Conservation (phyloP, 345 rosid species). For the Eutrema japonicum region DNA sequence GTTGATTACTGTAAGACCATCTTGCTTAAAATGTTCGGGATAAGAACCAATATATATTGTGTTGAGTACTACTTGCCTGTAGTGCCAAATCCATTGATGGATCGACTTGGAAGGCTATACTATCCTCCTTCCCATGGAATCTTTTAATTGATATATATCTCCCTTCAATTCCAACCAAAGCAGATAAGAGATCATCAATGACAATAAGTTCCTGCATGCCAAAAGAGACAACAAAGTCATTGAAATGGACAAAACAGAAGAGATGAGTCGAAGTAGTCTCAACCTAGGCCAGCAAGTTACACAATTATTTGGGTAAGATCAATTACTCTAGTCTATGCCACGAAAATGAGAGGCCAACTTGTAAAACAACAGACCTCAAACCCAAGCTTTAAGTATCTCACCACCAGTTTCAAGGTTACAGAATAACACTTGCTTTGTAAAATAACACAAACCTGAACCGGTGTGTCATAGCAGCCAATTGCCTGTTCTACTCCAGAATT, state of each 20-base stretch:
- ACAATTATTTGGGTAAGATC: neutral
- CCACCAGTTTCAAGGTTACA: slow-evolving; percentile 27
- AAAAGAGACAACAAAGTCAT: slow-evolving; percentile 19
- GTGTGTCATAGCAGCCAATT: slow-evolving; percentile 75
- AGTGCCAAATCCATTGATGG: slow-evolving; percentile 92
- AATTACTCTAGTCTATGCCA: slow-evolving; percentile 22
- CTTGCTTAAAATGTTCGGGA: neutral
- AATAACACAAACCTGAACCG: slow-evolving; percentile 66
- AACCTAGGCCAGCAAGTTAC: slow-evolving; percentile 7
- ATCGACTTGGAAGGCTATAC: slow-evolving; percentile 73
- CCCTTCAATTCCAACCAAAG: slow-evolving; percentile 96
- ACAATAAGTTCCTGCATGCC: slow-evolving; percentile 78
- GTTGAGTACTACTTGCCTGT: slow-evolving; percentile 57
- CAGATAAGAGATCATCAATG: slow-evolving; percentile 88
- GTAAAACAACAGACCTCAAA: slow-evolving; percentile 21
- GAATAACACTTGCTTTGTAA: neutral
- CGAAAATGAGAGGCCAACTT: slow-evolving; percentile 23
- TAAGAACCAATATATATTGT: neutral
- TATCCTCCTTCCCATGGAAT: slow-evolving; percentile 64
- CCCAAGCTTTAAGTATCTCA: neutral
- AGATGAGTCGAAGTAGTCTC: slow-evolving; percentile 10
- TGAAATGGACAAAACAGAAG: slow-evolving; percentile 14
- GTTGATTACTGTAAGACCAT: slow-evolving; percentile 7
- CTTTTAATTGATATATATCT: slow-evolving; percentile 74
- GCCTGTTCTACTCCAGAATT: slow-evolving; percentile 61